Base-by-base conservation (phyloP, 2,329 filamentous ascomycete species). In the Falciphora oryzae region DNA sequence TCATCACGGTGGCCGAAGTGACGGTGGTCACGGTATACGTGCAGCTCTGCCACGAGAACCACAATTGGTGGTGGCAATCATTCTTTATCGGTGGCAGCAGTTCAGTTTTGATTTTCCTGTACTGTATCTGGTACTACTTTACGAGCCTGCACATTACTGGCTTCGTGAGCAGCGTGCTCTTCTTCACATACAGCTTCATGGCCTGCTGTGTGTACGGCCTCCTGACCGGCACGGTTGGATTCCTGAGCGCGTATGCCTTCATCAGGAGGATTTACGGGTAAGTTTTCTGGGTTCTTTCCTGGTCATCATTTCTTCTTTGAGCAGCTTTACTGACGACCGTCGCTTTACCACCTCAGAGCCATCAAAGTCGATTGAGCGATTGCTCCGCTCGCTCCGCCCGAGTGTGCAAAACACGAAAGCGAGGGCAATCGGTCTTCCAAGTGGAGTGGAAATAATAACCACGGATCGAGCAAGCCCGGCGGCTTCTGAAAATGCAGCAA, bases 1-100 rank as follows among this genome's bases (percentile, higher is more conserved):
- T 92, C 35, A 76, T 95, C 57, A 92, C 91, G 0, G 86, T 96
- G 35, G 86, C 91, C 69, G 91, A 95, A 77, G 91, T 93, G 63
- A 93, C 91, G 0, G 85, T 96, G 28, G 91, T 96, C 65, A 88
- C 88, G 1, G 89, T 92, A 22, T 96, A 96, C 75, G 84, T 91
- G 61, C 89, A 92, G 77, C 85, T 96, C 25, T 94, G 91, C 77
- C 83, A 86, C 1, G 92, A 96, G 83, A 93, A 96, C 75, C 89
- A 95, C 76, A 85, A 92, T 74, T 96, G 92, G 92, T 95, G 91
- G 91, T 96, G 92, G 92, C 90, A 91, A 74, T 92, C 89, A 63
- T 95, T 96, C 78, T 77, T 91, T 61, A 85, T 93, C 11, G 92
- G 92, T 59, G 89, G 89, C 61, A 86, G 88, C 69, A 92, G 88